Conservation (phyloP, 495 filamentous ascomycete species). For the Penicillium mononematosum region DNA sequence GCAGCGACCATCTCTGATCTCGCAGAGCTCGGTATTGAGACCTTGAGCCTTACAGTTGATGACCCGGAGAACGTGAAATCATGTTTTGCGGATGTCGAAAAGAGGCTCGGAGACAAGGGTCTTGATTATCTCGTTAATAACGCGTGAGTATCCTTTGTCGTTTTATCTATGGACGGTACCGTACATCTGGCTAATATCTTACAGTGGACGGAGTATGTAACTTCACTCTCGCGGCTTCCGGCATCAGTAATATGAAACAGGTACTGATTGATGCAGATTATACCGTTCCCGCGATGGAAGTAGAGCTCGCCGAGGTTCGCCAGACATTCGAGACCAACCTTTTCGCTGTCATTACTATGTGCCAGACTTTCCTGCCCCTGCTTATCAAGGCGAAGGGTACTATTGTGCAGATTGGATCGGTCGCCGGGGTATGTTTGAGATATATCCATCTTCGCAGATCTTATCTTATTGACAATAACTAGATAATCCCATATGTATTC, state of each 20-base stretch:
- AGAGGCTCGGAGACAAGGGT: slow-evolving; percentile 41
- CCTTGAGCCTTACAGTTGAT: slow-evolving; percentile 54
- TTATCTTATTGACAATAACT: background rate
- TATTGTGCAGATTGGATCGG: slow-evolving; percentile 59
- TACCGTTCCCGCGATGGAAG: slow-evolving; percentile 60
- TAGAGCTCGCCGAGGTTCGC: slow-evolving; percentile 50
- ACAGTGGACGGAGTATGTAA: slow-evolving; percentile 7
- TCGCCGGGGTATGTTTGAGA: slow-evolving; percentile 46
- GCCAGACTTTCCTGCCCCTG: slow-evolving; percentile 57
- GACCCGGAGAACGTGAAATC: slow-evolving; percentile 44
- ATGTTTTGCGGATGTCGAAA: slow-evolving; percentile 44
- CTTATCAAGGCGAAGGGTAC: slow-evolving; percentile 58
- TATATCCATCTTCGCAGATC: background rate
- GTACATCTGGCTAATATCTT: slow-evolving; percentile 6
- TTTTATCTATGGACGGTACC: background rate
- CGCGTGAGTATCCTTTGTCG: slow-evolving; percentile 41
- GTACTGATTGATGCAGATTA: slow-evolving; percentile 42
- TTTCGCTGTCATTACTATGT: slow-evolving; percentile 58
- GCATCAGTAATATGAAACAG: slow-evolving; percentile 27
- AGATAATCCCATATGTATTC: slow-evolving; percentile 56
- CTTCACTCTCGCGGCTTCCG: slow-evolving; percentile 18
- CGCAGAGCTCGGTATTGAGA: slow-evolving; percentile 50
- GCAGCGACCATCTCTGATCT: slow-evolving; percentile 48
- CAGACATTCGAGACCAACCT: slow-evolving; percentile 59
- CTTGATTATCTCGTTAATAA: slow-evolving; percentile 64